Percentiles rank a stretch among this genome's conserved stretches.
Conservation (phyloP, 768 basidiomycete genomes). For the Cantharellus cinnabarinus region DNA sequence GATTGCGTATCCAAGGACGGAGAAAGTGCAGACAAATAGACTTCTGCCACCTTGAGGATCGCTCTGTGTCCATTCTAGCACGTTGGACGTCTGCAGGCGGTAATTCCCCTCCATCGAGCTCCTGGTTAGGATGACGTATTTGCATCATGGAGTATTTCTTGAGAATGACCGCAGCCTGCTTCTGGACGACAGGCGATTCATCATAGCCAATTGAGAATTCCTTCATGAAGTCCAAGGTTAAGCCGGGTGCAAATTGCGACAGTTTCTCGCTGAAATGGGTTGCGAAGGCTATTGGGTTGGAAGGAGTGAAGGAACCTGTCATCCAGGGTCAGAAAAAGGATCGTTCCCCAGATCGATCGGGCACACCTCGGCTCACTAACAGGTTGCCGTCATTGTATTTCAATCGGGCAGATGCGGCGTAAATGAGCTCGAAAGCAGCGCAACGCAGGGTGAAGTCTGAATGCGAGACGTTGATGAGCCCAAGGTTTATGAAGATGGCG, state of each 20-base stretch:
- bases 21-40: constrained; percentile 64
- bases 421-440: constrained; percentile 62
- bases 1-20: constrained; percentile 75
- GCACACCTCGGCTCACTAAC: constrained; percentile 43
- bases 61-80: background rate
- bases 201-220: constrained; percentile 46
- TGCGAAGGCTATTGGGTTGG: constrained; percentile 41
- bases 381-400: constrained; percentile 55
- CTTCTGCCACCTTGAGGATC: constrained; percentile 23
- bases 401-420: constrained; percentile 56
- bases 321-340: background rate
- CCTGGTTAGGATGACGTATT: background rate
- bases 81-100: background rate
- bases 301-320: constrained; percentile 49
- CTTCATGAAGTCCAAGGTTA: constrained; percentile 77
- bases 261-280: constrained; percentile 48
- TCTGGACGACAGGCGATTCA: constrained; percentile 13
- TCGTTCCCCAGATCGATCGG: background rate
- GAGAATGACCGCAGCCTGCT: background rate
- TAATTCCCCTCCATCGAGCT: background rate
- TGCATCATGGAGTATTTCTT: background rate
- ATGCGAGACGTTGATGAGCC: constrained; percentile 55
- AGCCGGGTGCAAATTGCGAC: constrained; percentile 51
- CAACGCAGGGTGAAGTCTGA: constrained; percentile 58
- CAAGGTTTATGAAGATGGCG: constrained; percentile 70